Conservation (phyloP, 176 grass and related monocot species). For the Carex cristatella region DNA sequence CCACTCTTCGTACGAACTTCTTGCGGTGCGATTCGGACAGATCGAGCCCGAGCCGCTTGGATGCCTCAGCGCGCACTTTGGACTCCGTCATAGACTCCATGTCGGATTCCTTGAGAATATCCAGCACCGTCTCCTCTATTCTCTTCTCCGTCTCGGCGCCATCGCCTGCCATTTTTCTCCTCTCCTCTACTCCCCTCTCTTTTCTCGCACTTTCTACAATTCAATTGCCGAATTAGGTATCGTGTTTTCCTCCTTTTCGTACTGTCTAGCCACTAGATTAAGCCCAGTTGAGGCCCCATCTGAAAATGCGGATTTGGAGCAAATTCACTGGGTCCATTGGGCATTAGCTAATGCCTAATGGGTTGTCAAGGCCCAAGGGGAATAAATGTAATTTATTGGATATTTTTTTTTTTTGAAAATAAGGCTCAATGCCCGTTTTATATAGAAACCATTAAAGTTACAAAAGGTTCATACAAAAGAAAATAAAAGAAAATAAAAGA, state of each 20-base stretch:
- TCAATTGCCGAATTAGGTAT: slow-evolving; percentile 12
- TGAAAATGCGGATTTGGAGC: too few species aligned
- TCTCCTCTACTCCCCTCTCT: neutral
- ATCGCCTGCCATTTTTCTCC: neutral
- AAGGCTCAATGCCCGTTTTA: too few species aligned
- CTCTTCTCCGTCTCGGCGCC: slow-evolving; percentile 53
- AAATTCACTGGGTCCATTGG: too few species aligned
- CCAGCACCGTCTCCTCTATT: slow-evolving; percentile 62
- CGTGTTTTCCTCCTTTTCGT: neutral
- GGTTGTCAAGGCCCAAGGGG: too few species aligned
- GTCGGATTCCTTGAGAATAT: slow-evolving; percentile 57
- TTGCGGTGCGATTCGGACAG: slow-evolving; percentile 56
- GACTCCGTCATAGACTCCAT: slow-evolving; percentile 57
- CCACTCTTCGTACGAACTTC: slow-evolving; percentile 53
- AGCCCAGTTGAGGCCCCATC: too few species aligned
- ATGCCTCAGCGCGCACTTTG: slow-evolving; percentile 56
- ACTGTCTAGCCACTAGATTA: too few species aligned
- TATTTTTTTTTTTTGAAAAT: too few species aligned
- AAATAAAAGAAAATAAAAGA: too few species aligned
- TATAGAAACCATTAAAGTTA: too few species aligned
- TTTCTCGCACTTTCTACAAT: neutral
- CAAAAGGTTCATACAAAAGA: too few species aligned
- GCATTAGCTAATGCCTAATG: too few species aligned
- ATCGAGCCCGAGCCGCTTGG: slow-evolving; percentile 62
- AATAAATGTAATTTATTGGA: too few species aligned